These are phyloP conservation scores for Chaetomium globosum DNA, from an alignment of 2,329 filamentous ascomycete genomes.

Conservation along the genomic window DNA sequence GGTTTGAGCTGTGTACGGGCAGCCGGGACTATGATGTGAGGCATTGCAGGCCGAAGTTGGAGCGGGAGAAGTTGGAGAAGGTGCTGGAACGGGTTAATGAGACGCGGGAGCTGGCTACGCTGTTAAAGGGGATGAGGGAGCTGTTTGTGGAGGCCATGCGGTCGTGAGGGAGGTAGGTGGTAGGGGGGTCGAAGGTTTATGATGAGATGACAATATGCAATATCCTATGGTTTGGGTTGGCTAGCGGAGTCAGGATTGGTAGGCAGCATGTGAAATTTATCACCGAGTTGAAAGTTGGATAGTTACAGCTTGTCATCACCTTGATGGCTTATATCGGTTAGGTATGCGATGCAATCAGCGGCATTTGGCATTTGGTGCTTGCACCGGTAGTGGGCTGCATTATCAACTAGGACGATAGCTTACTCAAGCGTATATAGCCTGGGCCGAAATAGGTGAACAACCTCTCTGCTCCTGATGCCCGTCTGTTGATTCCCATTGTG, in stretches of 20 bases:
- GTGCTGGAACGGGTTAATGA: constrained; percentile 82
- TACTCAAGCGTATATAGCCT: not conserved
- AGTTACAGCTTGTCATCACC: not conserved
- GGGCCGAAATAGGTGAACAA: not conserved
- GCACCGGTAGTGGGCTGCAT: constrained; percentile 1
- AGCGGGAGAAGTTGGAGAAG: constrained; percentile 73
- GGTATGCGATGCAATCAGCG: not conserved
- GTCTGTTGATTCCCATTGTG: no score
- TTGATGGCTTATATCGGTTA: not conserved
- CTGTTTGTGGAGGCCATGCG: constrained; percentile 71
- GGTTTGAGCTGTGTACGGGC: constrained; percentile 86
- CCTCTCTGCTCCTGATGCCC: not conserved
- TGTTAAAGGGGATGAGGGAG: constrained; percentile 82
- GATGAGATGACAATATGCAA: constrained; percentile 1
- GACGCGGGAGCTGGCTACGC: constrained; percentile 67
- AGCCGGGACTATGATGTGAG: constrained; percentile 82
- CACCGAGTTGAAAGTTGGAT: not conserved
- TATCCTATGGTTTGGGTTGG: not conserved
- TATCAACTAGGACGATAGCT: not conserved
- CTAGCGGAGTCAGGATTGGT: not conserved
- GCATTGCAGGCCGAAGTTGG: constrained; percentile 79
- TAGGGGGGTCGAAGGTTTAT: not conserved
- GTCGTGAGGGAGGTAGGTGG: constrained; percentile 42
- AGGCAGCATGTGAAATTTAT: not conserved
- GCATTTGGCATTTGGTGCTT: not conserved